phyloP scores from a whole-genome alignment of 2,329 filamentous ascomycete species.

The Penicillium sp. region DNA sequence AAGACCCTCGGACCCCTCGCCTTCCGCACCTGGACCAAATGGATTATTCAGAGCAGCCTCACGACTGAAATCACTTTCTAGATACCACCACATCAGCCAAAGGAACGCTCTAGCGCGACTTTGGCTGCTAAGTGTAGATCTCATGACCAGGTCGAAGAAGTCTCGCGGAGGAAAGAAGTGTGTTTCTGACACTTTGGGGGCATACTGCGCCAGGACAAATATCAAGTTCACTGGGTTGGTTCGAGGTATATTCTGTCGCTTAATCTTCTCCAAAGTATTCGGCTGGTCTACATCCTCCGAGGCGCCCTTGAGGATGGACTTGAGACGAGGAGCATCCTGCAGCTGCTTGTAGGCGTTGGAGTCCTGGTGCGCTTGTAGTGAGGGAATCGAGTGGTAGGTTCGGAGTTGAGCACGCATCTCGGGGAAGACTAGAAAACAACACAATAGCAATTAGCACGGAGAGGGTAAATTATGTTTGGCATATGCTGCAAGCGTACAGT shows the following conservation, averaged over 20 bases:
- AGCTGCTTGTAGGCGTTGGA: constrained; percentile 96
- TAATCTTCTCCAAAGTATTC: constrained; percentile 77
- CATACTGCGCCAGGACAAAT: constrained; percentile 87
- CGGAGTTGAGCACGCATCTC: constrained; percentile 98
- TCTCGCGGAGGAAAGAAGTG: constrained; percentile 84
- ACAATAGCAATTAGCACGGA: constrained; percentile 2
- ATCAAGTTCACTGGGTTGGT: constrained; percentile 98
- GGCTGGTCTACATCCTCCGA: constrained; percentile 89
- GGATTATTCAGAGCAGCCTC: constrained; percentile 88
- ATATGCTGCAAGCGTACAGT: constrained; percentile 61
- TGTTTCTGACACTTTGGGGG: constrained; percentile 84
- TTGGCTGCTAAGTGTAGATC: constrained; percentile 72
- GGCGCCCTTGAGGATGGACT: constrained; percentile 95
- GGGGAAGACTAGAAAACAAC: constrained; percentile 71
- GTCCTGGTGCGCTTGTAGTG: constrained; percentile 90
- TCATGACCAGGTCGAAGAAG: constrained; percentile 97
- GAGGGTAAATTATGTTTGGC: not conserved
- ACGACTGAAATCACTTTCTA: constrained; percentile 90
- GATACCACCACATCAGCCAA: constrained; percentile 99
- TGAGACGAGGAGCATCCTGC: constrained; percentile 91
- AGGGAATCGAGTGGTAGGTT: constrained; percentile 97
- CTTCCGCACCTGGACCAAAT: constrained; percentile 62
- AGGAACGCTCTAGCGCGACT: constrained; percentile 86
- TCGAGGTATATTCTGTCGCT: constrained; percentile 63
- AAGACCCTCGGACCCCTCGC: constrained; percentile 41